These are phyloP conservation scores for Phanerochaete sordida DNA, from an alignment of 768 basidiomycete species.

Conservation along the genomic window DNA sequence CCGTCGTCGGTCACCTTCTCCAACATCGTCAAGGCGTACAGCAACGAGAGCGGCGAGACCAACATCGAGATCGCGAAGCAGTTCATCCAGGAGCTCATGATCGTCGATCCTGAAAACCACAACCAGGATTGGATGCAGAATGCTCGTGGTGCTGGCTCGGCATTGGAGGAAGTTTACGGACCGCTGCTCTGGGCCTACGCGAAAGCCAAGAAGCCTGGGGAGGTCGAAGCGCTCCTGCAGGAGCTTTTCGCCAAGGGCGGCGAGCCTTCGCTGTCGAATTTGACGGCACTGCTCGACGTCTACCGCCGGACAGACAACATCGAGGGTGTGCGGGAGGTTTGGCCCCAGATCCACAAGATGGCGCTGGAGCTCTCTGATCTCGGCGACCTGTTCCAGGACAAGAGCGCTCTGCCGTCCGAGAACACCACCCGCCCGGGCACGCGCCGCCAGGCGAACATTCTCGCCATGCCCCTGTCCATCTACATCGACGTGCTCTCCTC, in stretches of 20 bases:
- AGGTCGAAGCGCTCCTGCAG: constrained; percentile 56
- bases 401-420: background rate
- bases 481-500: constrained; percentile 73
- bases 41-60: constrained; percentile 42
- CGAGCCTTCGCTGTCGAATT: constrained; percentile 51
- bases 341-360: constrained; percentile 65
- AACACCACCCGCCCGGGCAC: constrained; percentile 8
- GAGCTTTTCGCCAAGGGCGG: constrained; percentile 53
- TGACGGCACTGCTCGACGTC: constrained; percentile 66
- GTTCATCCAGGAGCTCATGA: constrained; percentile 55
- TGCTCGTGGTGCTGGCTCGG: constrained; percentile 35
- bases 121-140: constrained; percentile 38
- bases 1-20: constrained; percentile 69
- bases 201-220: constrained; percentile 37
- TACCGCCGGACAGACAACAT: constrained; percentile 60
- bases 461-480: constrained; percentile 78
- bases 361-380: constrained; percentile 37
- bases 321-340: constrained; percentile 54
- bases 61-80: constrained; percentile 60
- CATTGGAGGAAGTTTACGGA: constrained; percentile 53
- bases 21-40: constrained; percentile 62
- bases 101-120: constrained; percentile 28
- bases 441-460: constrained; percentile 45
- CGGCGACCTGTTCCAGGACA: background rate
- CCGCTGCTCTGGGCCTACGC: constrained; percentile 59